These are phyloP conservation scores for Scheffersomyces insectosa DNA, from an alignment of 1,139 yeast species.

Conservation along the genomic window DNA sequence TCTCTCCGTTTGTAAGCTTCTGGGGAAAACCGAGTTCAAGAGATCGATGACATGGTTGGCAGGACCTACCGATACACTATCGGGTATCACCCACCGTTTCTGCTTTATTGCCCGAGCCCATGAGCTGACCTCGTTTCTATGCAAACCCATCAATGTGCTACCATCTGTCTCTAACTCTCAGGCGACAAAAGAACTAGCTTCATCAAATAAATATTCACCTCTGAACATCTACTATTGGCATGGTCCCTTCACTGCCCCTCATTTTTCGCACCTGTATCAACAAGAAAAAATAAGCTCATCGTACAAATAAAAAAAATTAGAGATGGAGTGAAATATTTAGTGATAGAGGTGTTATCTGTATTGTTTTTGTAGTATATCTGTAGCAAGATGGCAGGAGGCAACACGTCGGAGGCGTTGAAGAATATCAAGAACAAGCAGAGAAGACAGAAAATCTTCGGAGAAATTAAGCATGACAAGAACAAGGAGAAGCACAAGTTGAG, in stretches of 20 bases:
- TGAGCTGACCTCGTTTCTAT: slow-evolving; percentile 1
- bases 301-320: too few species aligned
- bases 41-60: slow-evolving; percentile 17
- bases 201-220: too few species aligned
- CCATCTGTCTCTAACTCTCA: too few species aligned
- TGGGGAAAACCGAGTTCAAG: slow-evolving; percentile 16
- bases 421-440: slow-evolving; percentile 70
- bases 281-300: too few species aligned
- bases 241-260: too few species aligned
- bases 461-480: slow-evolving; percentile 71
- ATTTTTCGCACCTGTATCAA: too few species aligned
- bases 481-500: slow-evolving; percentile 77
- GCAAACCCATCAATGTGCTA: too few species aligned
- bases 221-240: too few species aligned
- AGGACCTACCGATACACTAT: slow-evolving; percentile 19
- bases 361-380: too few species aligned
- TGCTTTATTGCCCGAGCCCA: slow-evolving; percentile 21
- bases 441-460: slow-evolving; percentile 77
- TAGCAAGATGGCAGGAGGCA: slow-evolving; percentile 10
- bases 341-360: too few species aligned
- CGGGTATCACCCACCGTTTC: slow-evolving; percentile 18
- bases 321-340: too few species aligned
- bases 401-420: slow-evolving; percentile 38
- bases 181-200: too few species aligned
- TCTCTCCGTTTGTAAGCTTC: background rate